Base-by-base conservation (phyloP, 306 rosid species). In the Arachis hypogaea region DNA sequence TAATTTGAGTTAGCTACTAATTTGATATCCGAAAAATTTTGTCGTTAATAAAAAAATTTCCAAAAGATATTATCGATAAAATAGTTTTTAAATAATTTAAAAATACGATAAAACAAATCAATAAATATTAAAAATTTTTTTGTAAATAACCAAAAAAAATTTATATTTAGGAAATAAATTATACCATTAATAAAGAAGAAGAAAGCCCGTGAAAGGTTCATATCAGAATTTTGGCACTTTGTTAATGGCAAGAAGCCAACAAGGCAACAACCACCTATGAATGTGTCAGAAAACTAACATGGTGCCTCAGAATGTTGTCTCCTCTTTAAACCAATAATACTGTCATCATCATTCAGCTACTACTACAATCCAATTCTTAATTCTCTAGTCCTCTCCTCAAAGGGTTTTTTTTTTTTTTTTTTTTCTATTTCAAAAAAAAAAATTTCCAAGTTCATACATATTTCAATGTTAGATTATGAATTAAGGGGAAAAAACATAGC, bases 161-260 rank as follows among this genome's bases (percentile, higher is more conserved):
- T 22, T 22, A 1, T 0, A 22, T 22, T 22, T 22, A 22, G 1
- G 1, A 22, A 22, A 22, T 22, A 22, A 22, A 22, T 22, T 22
- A 22, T 22, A 1, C 28, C 28, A 22, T 22, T 22, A 22, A 22
- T 22, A 22, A 22, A n/a, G 29, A 65, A 10, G 41, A 45, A 46
- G 41, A 41, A 46, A 33, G 38, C 9, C 69, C 7, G 18, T 11
- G 40, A 18, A 5, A 29, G 78, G 83, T 85, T 88, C 86, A 83
- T 84, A 81, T 80, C 82, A 82, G 89, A 89, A 84, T 88, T 38
- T 76, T 84, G 88, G 86, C 93, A 82, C 81, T 81, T 81, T 86
- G 83, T 52, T 75, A 88, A 38, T 78, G 43, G 87, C 81, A 64
- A 81, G 63, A 63, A 82, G 3, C 58, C 86, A 64, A 81, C 71